Percentiles rank a stretch among this genome's conserved stretches.
These are phyloP conservation scores for Aspergillus unguis DNA, from an alignment of 2,329 filamentous ascomycete species.

Conservation along the genomic window DNA sequence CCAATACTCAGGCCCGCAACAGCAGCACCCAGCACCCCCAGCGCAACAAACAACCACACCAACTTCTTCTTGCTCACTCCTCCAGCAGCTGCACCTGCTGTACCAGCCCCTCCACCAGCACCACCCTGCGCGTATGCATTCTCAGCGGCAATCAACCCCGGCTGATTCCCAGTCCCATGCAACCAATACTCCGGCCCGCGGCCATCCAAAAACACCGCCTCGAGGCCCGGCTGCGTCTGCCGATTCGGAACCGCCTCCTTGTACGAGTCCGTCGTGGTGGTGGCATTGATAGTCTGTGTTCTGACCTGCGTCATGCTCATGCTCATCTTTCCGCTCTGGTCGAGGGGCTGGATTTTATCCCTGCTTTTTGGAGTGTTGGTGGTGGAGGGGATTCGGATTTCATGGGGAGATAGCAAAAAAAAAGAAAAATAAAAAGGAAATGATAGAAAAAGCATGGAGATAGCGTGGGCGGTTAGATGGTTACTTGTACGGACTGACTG, in stretches of 20 bases:
- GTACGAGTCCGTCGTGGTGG: background rate
- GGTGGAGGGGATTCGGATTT: background rate
- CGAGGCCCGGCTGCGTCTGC: slow-evolving; percentile 1
- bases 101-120: background rate
- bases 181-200: background rate
- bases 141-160: background rate
- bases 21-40: background rate
- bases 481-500: too few species aligned
- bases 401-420: background rate
- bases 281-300: background rate
- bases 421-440: too few species aligned
- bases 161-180: too few species aligned
- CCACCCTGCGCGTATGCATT: background rate
- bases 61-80: background rate
- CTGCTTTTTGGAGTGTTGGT: background rate
- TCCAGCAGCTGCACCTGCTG: background rate
- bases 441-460: too few species aligned
- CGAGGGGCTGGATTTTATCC: background rate
- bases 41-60: background rate
- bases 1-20: slow-evolving; percentile 1
- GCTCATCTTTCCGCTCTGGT: background rate
- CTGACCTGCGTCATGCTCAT: background rate
- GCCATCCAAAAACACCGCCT: background rate
- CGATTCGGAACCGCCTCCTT: slow-evolving; percentile 1
- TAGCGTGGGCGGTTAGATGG: too few species aligned